phyloP scores from a whole-genome alignment of 2,329 filamentous ascomycete genomes.

The Fusarium praegraminearum region DNA sequence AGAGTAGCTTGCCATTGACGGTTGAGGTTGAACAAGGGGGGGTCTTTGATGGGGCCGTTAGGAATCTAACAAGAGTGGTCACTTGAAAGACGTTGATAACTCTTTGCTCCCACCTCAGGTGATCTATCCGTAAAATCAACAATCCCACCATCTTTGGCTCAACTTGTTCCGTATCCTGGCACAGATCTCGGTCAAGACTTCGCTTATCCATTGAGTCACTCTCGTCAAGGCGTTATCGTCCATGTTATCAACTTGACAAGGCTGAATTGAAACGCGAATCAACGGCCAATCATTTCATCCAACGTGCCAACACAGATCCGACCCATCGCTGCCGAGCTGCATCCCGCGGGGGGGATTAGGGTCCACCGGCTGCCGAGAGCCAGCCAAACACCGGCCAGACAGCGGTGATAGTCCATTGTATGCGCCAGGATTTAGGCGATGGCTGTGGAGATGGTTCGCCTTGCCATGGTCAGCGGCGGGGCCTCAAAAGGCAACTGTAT shows the following conservation, averaged over 20 bases:
- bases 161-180: background rate
- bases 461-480: constrained; percentile 31
- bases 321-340: constrained; percentile 32
- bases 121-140: background rate
- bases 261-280: constrained; percentile 41
- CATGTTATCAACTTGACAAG: constrained; percentile 36
- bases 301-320: constrained; percentile 21
- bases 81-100: background rate
- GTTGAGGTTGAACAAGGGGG: constrained; percentile 21
- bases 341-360: constrained; percentile 29
- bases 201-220: constrained; percentile 12
- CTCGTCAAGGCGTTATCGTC: constrained; percentile 12
- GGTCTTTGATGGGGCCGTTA: constrained; percentile 13
- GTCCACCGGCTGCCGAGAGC: constrained; percentile 17
- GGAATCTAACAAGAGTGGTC: background rate
- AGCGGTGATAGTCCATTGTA: constrained; percentile 26
- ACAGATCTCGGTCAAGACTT: background rate
- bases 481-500: constrained; percentile 29
- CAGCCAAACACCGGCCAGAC: constrained; percentile 24
- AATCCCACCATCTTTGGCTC: background rate
- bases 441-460: constrained; percentile 44
- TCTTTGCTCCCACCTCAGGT: background rate
- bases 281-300: constrained; percentile 30
- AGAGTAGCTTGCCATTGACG: constrained; percentile 9
- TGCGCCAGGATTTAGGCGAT: constrained; percentile 34